These are phyloP conservation scores for Apiospora kogelbergensis DNA, from an alignment of 2,329 filamentous ascomycete species.

Conservation along the genomic window DNA sequence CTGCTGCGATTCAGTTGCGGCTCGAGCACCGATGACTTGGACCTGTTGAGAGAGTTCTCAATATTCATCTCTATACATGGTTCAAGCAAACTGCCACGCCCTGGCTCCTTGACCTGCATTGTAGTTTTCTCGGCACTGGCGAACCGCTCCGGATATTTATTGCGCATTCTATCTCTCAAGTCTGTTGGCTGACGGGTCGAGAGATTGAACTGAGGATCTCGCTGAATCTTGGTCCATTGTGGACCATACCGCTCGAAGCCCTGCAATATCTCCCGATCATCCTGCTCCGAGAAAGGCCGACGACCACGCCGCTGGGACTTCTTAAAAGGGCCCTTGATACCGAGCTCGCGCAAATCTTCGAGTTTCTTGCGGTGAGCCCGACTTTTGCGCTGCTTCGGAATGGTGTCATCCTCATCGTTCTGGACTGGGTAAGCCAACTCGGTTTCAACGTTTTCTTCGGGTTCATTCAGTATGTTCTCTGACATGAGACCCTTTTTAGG, in stretches of 20 bases:
- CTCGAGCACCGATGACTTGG: slow-evolving; percentile 38
- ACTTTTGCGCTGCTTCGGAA: slow-evolving; percentile 47
- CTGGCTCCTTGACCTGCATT: slow-evolving; percentile 44
- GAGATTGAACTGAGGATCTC: slow-evolving; percentile 58
- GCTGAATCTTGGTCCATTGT: slow-evolving; percentile 65
- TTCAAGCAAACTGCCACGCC: slow-evolving; percentile 46
- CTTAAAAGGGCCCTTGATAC: slow-evolving; percentile 62
- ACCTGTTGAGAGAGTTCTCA: slow-evolving; percentile 42
- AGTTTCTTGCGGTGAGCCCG: slow-evolving; percentile 56
- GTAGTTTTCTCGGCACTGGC: slow-evolving; percentile 55
- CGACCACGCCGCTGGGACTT: slow-evolving; percentile 61
- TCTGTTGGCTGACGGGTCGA: slow-evolving; percentile 61
- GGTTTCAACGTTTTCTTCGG: slow-evolving; percentile 36
- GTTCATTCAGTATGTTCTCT: slow-evolving; percentile 56
- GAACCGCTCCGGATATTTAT: slow-evolving; percentile 62
- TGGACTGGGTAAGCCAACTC: slow-evolving; percentile 25
- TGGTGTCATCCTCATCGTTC: slow-evolving; percentile 33
- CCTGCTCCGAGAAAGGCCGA: slow-evolving; percentile 60
- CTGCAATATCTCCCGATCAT: slow-evolving; percentile 61
- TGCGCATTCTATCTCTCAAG: slow-evolving; percentile 61
- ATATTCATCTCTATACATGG: slow-evolving; percentile 52
- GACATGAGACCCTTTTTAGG: slow-evolving; percentile 50
- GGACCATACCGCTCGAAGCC: slow-evolving; percentile 61
- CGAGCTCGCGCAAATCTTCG: slow-evolving; percentile 55
- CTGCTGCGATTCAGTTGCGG: slow-evolving; percentile 39